Conservation (phyloP, 495 filamentous ascomycete species). For the Sordaria brevicollis region DNA sequence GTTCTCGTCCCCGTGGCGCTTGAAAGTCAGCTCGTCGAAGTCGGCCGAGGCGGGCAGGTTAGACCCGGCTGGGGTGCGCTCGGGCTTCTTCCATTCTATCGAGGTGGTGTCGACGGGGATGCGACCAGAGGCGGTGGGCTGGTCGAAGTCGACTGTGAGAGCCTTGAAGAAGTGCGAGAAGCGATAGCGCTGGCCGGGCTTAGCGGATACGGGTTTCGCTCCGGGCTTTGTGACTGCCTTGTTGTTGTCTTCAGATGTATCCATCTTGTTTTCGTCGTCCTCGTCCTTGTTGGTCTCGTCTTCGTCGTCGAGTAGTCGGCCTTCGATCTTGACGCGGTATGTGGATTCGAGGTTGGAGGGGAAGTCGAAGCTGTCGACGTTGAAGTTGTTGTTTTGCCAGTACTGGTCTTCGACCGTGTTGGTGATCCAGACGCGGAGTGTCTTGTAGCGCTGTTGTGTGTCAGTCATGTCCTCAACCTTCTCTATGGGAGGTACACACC, state of each 20-base stretch:
- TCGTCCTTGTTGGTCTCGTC: slow-evolving; percentile 48
- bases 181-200: slow-evolving; percentile 39
- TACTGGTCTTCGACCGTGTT: slow-evolving; percentile 92
- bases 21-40: slow-evolving; percentile 87
- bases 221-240: slow-evolving; percentile 3
- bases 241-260: slow-evolving; percentile 53
- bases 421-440: slow-evolving; percentile 86
- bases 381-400: slow-evolving; percentile 66
- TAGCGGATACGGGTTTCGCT: slow-evolving; percentile 26
- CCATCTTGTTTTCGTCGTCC: slow-evolving; percentile 49
- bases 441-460: slow-evolving; percentile 53
- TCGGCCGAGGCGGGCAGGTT: slow-evolving; percentile 50
- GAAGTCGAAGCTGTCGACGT: slow-evolving; percentile 66
- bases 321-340: slow-evolving; percentile 89
- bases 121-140: slow-evolving; percentile 23
- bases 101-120: slow-evolving; percentile 51
- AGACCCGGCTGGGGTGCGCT: slow-evolving; percentile 40
- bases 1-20: slow-evolving; percentile 85
- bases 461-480: not conserved
- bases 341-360: slow-evolving; percentile 55
- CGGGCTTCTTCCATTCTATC: slow-evolving; percentile 63
- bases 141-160: slow-evolving; percentile 80
- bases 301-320: slow-evolving; percentile 71
- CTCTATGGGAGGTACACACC: slow-evolving; percentile 34
- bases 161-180: slow-evolving; percentile 96